phyloP scores from a whole-genome alignment of 164 flowering plant genomes.

The Dillenia turbinata region DNA sequence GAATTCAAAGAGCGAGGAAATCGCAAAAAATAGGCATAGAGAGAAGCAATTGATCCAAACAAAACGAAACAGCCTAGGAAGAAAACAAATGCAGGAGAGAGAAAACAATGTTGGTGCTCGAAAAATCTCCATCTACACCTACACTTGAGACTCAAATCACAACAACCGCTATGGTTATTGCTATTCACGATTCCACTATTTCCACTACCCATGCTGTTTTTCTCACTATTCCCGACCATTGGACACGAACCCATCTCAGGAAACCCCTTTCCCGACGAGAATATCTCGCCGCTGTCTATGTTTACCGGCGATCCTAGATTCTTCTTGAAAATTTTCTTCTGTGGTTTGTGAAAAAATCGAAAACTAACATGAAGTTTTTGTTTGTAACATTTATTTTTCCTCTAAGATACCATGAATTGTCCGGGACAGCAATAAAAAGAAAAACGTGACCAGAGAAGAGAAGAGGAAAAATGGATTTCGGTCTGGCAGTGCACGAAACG shows the following conservation, averaged over 20 bases:
- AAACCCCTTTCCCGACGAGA: background rate
- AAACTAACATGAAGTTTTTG: no score
- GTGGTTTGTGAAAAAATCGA: no score
- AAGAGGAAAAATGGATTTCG: no score
- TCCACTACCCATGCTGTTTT: background rate
- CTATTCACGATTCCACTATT: background rate
- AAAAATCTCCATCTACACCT: constrained; percentile 41
- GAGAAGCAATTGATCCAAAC: constrained; percentile 31
- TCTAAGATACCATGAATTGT: no score
- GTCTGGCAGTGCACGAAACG: no score
- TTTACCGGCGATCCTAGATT: no score
- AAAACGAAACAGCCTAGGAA: constrained; percentile 30
- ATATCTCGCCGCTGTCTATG: no score
- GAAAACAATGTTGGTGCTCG: constrained; percentile 18
- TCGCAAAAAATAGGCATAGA: constrained; percentile 40
- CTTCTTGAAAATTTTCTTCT: no score
- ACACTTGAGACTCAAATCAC: constrained; percentile 39
- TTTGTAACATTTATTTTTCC: no score
- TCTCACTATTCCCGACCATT: background rate
- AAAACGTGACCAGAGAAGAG: no score
- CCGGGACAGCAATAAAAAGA: no score
- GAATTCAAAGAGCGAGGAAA: constrained; percentile 2
- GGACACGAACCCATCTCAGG: constrained; percentile 19
- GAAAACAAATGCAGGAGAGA: constrained; percentile 33
- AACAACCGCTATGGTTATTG: constrained; percentile 12